Base-by-base conservation (phyloP, 2,329 filamentous ascomycete genomes). In the Trichoderma koningiopsis region DNA sequence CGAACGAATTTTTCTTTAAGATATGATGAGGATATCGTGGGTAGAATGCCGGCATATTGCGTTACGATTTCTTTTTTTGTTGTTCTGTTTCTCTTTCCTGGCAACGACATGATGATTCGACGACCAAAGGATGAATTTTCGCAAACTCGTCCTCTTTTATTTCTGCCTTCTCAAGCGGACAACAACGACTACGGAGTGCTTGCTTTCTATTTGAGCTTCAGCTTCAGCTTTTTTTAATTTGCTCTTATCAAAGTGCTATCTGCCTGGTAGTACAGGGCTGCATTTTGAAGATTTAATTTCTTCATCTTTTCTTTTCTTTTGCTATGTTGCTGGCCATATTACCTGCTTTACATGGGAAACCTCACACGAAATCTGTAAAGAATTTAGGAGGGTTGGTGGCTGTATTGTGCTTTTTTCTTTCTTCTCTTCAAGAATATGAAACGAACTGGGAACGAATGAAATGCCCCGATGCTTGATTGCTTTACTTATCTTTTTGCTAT, bases 21-120 rank as follows among this genome's bases (percentile, higher is more conserved):
- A 61, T 57, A 68, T 61, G 66, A 62, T 14, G 66, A 49, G 59
- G 10, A 68, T 35, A 35, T 24, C 43, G 35, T 24, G 58, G 31
- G 63, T 57, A 66, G 55, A 58, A 43, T 40, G 40, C 40, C 5
- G 43, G 37, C 62, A 57, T 47, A 57, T 55, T 65, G 52, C 55
- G 31, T 37, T 59, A 58, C 63, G 55, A 58, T 43, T 59, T 58
- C 27, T 58, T 37, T 64, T 43, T 3, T 19, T 43, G 19, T 43
- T 35, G 11, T 35, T 43, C 40, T n/a, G 29, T 55, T 66, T 52
- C 27, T 58, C 16, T 64, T 43, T 24, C 11, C 24, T 24, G n/a
- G 56, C 65, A 52, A 68, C 47, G 65, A 68, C 53, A 58, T 66
- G 37, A 66, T 58, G 63, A 66, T 61, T 55, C 60, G 29, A 68